Evolutionary conservation across 1,284 basidiomycete species (phyloP), one percentile per base, ranked within the genome.

Genomic region (Heterobasidion irregulare): DNA sequence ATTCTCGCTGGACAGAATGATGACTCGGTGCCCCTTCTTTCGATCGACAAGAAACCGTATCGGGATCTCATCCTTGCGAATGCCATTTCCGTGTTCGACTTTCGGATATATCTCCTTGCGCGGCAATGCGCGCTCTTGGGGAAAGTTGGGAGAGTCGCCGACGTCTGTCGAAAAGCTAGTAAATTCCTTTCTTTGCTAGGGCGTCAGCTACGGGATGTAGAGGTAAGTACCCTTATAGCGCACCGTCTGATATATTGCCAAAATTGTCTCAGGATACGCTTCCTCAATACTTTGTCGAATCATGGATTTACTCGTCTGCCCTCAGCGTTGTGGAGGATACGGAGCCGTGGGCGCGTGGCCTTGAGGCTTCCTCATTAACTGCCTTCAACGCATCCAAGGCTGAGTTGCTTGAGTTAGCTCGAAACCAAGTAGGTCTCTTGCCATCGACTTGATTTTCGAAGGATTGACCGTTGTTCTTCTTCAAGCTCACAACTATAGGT

Each of bases 251-350:
- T 47, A 47, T 9, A 12, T 26, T 52, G 53, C 56, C 59, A 54
- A 56, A 15, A 44, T 61, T 54, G 55, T 56, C 44, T 33, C 59
- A 94, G 88, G 71, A 71, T 41, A 77, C 78, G 5, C 75, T 98
- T n/a, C 85, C 91, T 1, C 72, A 74, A 18, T 82, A 84, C 64
- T 97, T 97, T 65, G 77, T 98, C 44, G 92, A 98, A 68, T 89
- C 90, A 0, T 99, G 97, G 96, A 89, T 83, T 19, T 98, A 94
- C 69, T 93, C 91, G 9, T 93, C 94, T 1, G 87, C 93, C 19
- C 75, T 96, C 54, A 93, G 90, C 62, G 85, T 90, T 46, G 85
- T 96, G 12, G 86, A 92, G 16, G 86, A 89, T 63, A 93, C 89
- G 63, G 89, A 94, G 63, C 71, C 74, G 4, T 95, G 92, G 92